phyloP scores from a whole-genome alignment of 2,329 filamentous ascomycete genomes.

The Neophaeococcomyces mojaviensis region DNA sequence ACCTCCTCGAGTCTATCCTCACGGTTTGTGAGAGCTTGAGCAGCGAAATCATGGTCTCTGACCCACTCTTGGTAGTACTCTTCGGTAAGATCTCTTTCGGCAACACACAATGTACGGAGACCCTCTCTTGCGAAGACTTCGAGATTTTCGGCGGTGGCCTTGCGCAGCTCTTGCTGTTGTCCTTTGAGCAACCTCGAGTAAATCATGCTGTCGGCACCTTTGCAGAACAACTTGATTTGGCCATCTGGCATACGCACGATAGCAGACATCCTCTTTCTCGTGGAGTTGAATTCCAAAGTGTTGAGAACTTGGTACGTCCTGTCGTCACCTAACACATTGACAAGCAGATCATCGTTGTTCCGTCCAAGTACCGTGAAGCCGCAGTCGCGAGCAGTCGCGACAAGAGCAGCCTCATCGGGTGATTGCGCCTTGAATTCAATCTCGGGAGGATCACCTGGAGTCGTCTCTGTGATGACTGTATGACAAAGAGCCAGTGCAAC shows the following conservation, averaged over 20 bases:
- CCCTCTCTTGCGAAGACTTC: conserved; percentile 97
- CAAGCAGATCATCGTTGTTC: conserved; percentile 68
- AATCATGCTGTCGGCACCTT: conserved; percentile 94
- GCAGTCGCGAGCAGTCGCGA: conserved; percentile 88
- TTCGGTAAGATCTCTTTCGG: conserved; percentile 70
- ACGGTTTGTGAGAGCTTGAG: conserved; percentile 72
- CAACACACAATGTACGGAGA: conserved; percentile 88
- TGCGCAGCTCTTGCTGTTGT: conserved; percentile 76
- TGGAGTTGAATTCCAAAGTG: conserved; percentile 95
- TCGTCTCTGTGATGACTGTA: conserved; percentile 85
- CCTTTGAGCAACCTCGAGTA: conserved; percentile 82
- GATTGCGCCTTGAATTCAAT: conserved; percentile 97
- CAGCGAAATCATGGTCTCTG: conserved; percentile 77
- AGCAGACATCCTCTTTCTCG: conserved; percentile 93
- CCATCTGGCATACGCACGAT: conserved; percentile 92
- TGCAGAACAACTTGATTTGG: conserved; percentile 86
- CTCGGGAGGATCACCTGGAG: conserved; percentile 79
- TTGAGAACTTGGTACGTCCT: conserved; percentile 81
- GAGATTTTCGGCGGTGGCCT: conserved; percentile 80
- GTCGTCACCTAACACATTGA: conserved; percentile 84
- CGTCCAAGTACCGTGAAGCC: conserved; percentile 87
- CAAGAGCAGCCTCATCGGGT: conserved; percentile 89
- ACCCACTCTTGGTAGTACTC: conserved; percentile 80
- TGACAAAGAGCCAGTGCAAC: conserved; percentile 90
- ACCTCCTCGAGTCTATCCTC: conserved; percentile 90